Percentiles rank a stretch among this genome's conserved stretches.
These are phyloP conservation scores for Penicillium griseofulvum DNA, from an alignment of 2,329 filamentous ascomycete genomes.

Conservation along the genomic window DNA sequence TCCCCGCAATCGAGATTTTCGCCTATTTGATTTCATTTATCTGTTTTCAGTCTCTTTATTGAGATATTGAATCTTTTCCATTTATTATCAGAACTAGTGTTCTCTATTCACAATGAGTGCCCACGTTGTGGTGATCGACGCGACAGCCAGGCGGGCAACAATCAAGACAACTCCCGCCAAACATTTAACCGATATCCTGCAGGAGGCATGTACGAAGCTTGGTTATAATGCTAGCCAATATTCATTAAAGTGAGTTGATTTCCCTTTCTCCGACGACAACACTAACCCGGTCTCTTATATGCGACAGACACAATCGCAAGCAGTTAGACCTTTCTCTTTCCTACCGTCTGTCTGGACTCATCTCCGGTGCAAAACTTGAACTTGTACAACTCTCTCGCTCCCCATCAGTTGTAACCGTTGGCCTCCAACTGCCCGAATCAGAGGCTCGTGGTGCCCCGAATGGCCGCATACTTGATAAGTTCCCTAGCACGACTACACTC, in stretches of 20 bases:
- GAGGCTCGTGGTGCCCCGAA: conserved; percentile 63
- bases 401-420: conserved; percentile 80
- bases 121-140: conserved; percentile 83
- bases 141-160: conserved; percentile 70
- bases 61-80: conserved; percentile 1
- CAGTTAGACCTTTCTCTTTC: conserved; percentile 79
- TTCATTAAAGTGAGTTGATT: conserved; percentile 67
- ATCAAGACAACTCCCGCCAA: conserved; percentile 82
- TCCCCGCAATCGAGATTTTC: conserved; percentile 4
- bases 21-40: background rate
- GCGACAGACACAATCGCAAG: conserved; percentile 72
- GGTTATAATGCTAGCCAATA: conserved; percentile 70
- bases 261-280: conserved; percentile 1
- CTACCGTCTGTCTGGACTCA: conserved; percentile 77
- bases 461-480: conserved; percentile 74
- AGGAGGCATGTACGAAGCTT: conserved; percentile 84
- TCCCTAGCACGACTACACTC: conserved; percentile 80
- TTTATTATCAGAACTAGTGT: background rate
- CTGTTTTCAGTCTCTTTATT: background rate
- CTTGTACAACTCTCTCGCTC: conserved; percentile 84
- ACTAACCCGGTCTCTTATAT: conserved; percentile 11
- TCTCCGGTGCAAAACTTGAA: conserved; percentile 84
- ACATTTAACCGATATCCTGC: conserved; percentile 78
- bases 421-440: conserved; percentile 75
- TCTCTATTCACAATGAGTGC: conserved; percentile 64